phyloP scores from a whole-genome alignment of 116 monocot genomes.

The Phalaenopsis hybrid region DNA sequence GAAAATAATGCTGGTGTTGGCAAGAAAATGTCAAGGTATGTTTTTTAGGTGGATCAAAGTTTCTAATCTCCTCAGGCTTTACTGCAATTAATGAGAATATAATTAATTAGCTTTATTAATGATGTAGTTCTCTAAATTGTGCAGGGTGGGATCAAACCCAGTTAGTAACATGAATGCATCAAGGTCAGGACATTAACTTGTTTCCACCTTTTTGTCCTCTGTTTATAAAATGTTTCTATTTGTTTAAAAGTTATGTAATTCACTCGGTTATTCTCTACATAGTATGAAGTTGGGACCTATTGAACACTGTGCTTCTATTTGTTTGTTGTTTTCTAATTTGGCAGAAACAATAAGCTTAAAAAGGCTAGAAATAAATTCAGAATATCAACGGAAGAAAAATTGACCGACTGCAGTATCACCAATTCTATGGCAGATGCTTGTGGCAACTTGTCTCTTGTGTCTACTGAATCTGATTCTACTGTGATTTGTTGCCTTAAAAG shows the following conservation, averaged over 20 bases:
- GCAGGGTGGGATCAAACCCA: conserved; percentile 8
- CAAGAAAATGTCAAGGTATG: conserved; percentile 37
- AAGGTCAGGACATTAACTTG: conserved; percentile 6
- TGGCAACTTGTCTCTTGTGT: too few relatives aligned
- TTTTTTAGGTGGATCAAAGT: background rate
- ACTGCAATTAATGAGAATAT: background rate
- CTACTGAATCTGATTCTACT: conserved; percentile 1
- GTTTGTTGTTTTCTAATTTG: conserved; percentile 3
- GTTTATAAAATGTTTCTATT: background rate
- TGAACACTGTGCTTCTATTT: background rate
- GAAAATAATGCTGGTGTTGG: conserved; percentile 1
- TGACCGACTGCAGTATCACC: background rate
- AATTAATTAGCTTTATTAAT: conserved; percentile 5
- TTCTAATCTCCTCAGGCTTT: conserved; percentile 1
- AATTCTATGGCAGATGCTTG: conserved; percentile 2
- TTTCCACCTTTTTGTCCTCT: background rate
- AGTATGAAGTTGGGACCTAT: background rate
- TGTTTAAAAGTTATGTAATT: background rate
- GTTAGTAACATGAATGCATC: conserved; percentile 1
- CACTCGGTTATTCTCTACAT: background rate
- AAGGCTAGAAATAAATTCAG: conserved; percentile 16
- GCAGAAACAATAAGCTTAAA: conserved; percentile 9
- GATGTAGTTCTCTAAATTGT: background rate
- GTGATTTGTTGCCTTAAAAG: conserved; percentile 3
- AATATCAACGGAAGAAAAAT: conserved; percentile 8